Conservation (phyloP, 768 basidiomycete species). For the Lactifluus subvellereus region DNA sequence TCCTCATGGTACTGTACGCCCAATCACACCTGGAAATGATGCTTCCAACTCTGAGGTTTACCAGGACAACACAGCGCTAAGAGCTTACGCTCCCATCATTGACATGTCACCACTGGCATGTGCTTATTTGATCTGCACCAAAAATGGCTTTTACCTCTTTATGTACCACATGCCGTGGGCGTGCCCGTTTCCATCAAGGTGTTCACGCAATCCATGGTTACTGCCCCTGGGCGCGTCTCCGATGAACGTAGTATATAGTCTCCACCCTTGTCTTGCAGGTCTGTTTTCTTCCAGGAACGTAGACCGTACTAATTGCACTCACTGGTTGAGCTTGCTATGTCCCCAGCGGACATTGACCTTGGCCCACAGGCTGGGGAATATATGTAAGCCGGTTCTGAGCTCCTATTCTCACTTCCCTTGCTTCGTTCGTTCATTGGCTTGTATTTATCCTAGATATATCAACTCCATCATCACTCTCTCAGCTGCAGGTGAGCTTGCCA, state of each 20-base stretch:
- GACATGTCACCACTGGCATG: neutral
- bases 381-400: neutral
- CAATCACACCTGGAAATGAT: neutral
- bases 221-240: neutral
- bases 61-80: neutral
- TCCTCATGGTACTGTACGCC: neutral
- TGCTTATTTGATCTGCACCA: neutral
- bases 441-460: neutral
- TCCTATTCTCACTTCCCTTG: neutral
- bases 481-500: conserved; percentile 2
- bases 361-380: conserved; percentile 5
- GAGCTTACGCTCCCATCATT: neutral
- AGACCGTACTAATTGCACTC: neutral
- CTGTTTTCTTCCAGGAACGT: neutral
- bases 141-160: too few species aligned
- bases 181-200: neutral
- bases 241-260: neutral
- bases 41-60: neutral
- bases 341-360: neutral
- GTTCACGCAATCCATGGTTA: neutral
- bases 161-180: neutral
- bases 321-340: conserved; percentile 7
- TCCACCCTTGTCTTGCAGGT: neutral
- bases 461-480: neutral
- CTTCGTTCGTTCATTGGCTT: neutral